These are phyloP conservation scores for Ilex asprella DNA, from an alignment of 257 asterid species.

Conservation along the genomic window DNA sequence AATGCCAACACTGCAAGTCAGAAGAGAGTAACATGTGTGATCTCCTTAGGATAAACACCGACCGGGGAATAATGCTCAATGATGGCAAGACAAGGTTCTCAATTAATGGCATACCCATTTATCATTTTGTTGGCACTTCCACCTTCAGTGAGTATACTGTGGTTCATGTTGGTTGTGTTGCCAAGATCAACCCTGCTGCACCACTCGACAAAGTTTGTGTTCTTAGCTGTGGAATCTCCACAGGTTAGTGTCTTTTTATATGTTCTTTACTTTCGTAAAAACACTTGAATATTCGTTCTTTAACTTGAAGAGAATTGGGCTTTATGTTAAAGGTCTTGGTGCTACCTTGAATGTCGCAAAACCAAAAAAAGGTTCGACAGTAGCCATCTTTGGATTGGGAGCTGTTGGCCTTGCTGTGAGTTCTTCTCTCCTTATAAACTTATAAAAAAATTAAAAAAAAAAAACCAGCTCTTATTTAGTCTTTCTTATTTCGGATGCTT, in stretches of 20 bases:
- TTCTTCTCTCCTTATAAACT: neutral
- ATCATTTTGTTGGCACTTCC: slow-evolving; percentile 74
- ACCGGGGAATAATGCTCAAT: slow-evolving; percentile 60
- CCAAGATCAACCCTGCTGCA: slow-evolving; percentile 65
- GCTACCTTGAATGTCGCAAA: slow-evolving; percentile 81
- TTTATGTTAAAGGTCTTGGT: slow-evolving; percentile 45
- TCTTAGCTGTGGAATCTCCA: slow-evolving; percentile 77
- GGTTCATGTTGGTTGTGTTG: slow-evolving; percentile 66
- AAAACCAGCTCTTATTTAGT: no score
- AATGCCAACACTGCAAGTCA: slow-evolving; percentile 66
- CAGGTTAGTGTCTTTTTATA: slow-evolving; percentile 33
- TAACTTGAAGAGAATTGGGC: neutral
- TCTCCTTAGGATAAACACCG: slow-evolving; percentile 72
- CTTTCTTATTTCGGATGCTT: neutral
- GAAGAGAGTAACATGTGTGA: slow-evolving; percentile 74
- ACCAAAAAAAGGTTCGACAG: slow-evolving; percentile 54
- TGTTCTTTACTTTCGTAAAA: no score
- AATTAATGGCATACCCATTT: slow-evolving; percentile 62
- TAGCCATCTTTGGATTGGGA: slow-evolving; percentile 71
- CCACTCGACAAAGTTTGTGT: slow-evolving; percentile 80
- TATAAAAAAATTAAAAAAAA: no score
- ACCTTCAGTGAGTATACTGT: slow-evolving; percentile 78
- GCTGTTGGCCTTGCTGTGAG: slow-evolving; percentile 78
- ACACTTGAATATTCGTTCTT: no score
- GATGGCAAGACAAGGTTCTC: slow-evolving; percentile 63